Base-by-base conservation (phyloP, 2,329 filamentous ascomycete genomes). In the Colletotrichum sp. region DNA sequence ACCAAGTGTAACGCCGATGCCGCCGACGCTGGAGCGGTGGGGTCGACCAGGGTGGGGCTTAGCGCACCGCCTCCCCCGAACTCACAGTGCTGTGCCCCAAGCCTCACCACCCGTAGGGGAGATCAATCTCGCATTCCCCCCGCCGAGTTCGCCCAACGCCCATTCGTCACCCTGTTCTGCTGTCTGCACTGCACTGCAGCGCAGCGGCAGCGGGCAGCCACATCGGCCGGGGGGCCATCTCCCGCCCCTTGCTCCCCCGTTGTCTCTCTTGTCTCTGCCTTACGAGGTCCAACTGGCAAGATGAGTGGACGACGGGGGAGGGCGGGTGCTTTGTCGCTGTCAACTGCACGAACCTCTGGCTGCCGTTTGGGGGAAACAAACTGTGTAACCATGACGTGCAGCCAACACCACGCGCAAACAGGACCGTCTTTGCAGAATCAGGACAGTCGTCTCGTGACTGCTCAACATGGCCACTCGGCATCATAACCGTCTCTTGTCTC, bases 1-100 rank as follows among this genome's bases (percentile, higher is more conserved):
- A 47, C 38, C n/a, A 47, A 47, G 18, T n/a, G 18, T 47, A 68
- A 62, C 57, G 58, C 70, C 58, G 70, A 72, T 63, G 51, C 54
- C 16, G 43, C 43, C 43, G 43, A 51, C 43, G n/a, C 12, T 47
- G 55, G 66, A 68, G 21, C 43, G 54, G 61, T 51, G 51, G 59
- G 18, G 55, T 70, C 71, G n/a, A 62, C 33, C 16, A 62, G 66
- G 29, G 38, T 51, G 67, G 59, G 38, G 61, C 62, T 55, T 54
- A 47, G 71, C 27, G 71, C 71, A 70, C 71, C 55, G 71, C 67
- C 67, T 66, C 71, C 61, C 55, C 58, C 58, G 66, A 36, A 33
- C n/a, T 27, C 24, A 27, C 24, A 27, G 24, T 27, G 38, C 66
- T 21, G 24, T 27, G 34, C 36, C 34, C 47, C 59, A 66, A 54